A percentile compares a stretch with the other conserved stretches of the same genome.
phyloP scores from a whole-genome alignment of 305 asterid genomes.

The Fraxinus ornus region DNA sequence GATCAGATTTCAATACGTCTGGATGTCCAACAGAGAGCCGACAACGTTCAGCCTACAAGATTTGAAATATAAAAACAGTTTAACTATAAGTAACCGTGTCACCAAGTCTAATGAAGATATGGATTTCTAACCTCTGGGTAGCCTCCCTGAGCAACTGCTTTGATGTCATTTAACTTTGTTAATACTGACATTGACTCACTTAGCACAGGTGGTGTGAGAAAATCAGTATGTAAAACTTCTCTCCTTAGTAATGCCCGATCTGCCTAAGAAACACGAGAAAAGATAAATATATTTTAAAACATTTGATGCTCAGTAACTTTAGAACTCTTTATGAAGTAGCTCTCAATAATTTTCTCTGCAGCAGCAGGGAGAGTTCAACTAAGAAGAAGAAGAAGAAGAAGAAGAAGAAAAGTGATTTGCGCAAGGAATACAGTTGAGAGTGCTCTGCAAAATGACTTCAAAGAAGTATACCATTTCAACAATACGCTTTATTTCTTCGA shows the following conservation, averaged over 20 bases:
- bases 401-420: slow-evolving; percentile 3
- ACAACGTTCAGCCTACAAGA: slow-evolving; percentile 78
- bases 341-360: neutral
- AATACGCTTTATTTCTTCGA: slow-evolving; percentile 69
- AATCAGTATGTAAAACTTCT: slow-evolving; percentile 78
- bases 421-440: slow-evolving; percentile 4
- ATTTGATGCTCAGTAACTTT: neutral
- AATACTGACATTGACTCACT: slow-evolving; percentile 62
- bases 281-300: slow-evolving; percentile 6
- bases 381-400: neutral
- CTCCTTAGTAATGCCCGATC: slow-evolving; percentile 69
- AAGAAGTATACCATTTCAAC: slow-evolving; percentile 64
- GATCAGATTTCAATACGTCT: slow-evolving; percentile 62
- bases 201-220: slow-evolving; percentile 75
- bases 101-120: neutral
- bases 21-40: slow-evolving; percentile 91
- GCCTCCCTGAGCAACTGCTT: slow-evolving; percentile 77
- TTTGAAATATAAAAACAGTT: neutral
- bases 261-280: slow-evolving; percentile 45
- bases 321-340: neutral
- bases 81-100: neutral
- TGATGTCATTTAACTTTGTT: slow-evolving; percentile 57
- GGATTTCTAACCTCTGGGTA: slow-evolving; percentile 74
- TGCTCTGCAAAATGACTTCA: slow-evolving; percentile 12
- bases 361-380: neutral